Percentiles rank a stretch among this genome's conserved stretches.
Conservation (phyloP, 2,329 filamentous ascomycete species). For the Macrophomina tecta region DNA sequence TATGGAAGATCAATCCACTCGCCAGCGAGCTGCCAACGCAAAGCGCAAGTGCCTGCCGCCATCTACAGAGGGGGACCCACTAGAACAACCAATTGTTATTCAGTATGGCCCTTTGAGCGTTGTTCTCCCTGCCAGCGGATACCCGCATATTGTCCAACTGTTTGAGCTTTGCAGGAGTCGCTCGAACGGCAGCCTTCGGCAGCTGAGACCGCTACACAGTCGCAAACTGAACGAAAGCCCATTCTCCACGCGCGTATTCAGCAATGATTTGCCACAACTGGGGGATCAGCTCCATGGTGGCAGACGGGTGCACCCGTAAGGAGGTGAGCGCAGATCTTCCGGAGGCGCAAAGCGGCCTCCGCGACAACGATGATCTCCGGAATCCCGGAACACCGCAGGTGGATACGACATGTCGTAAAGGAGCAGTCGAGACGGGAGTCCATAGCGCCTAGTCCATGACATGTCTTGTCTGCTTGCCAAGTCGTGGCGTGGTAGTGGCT, state of each 20-base stretch:
- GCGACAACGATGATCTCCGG: conserved; percentile 8
- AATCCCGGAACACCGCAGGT: conserved; percentile 2
- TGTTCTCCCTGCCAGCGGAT: not conserved
- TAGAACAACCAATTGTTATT: too few relatives aligned
- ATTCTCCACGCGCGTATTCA: conserved; percentile 1
- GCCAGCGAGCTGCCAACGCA: not conserved
- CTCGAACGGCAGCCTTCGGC: conserved; percentile 5
- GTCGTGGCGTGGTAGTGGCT: not conserved
- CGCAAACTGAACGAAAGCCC: not conserved
- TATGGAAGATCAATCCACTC: not conserved
- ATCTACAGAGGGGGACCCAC: too few relatives aligned
- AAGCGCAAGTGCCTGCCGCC: too few relatives aligned
- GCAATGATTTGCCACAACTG: conserved; percentile 10
- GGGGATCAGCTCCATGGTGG: conserved; percentile 3
- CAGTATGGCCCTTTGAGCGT: not conserved
- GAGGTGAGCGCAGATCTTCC: not conserved
- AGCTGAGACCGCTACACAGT: conserved; percentile 9
- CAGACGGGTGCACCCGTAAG: conserved; percentile 7
- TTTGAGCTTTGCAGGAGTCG: not conserved
- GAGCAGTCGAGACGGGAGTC: not conserved
- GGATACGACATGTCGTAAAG: not conserved
- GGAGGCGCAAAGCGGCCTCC: conserved; percentile 7
- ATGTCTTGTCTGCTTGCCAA: not conserved
- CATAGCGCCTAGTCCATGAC: not conserved
- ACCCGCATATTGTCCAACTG: not conserved